These are phyloP conservation scores for Trifolium fragiferum DNA, from an alignment of 306 rosid genomes.

Conservation along the genomic window DNA sequence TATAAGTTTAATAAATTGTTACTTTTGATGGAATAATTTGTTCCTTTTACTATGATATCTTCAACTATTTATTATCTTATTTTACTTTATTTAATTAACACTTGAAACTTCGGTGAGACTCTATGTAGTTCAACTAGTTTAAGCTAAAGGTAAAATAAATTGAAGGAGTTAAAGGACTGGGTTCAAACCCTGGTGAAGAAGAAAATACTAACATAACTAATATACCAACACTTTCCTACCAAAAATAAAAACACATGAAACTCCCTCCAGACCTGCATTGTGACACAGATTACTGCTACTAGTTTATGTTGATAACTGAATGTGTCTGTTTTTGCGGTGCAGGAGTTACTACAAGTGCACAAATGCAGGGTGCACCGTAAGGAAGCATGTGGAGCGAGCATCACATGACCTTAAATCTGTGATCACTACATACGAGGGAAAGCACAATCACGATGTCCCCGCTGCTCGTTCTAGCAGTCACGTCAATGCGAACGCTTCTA, in stretches of 20 bases:
- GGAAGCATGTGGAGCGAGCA: conserved; percentile 98
- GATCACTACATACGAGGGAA: conserved; percentile 94
- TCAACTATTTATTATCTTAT: no score
- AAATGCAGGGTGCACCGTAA: conserved; percentile 85
- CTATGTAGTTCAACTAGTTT: no score
- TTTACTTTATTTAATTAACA: no score
- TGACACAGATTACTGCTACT: background rate
- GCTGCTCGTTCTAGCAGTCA: conserved; percentile 89
- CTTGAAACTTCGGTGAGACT: no score
- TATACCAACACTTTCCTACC: background rate
- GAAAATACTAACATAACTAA: background rate
- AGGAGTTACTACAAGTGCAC: conserved; percentile 99
- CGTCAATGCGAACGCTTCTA: conserved; percentile 62
- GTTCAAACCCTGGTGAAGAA: no score
- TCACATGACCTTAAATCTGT: conserved; percentile 92
- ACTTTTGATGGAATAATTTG: no score
- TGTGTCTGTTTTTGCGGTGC: conserved; percentile 48
- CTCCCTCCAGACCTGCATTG: background rate
- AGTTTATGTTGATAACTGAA: conserved; percentile 32
- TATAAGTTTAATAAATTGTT: no score
- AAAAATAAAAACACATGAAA: background rate
- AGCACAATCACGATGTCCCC: conserved; percentile 94
- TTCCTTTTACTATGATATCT: no score
- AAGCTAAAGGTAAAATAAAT: no score
- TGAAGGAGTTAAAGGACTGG: no score